phyloP scores from a whole-genome alignment of 495 filamentous ascomycete species.

The Melanomma pulvis-pyrius region DNA sequence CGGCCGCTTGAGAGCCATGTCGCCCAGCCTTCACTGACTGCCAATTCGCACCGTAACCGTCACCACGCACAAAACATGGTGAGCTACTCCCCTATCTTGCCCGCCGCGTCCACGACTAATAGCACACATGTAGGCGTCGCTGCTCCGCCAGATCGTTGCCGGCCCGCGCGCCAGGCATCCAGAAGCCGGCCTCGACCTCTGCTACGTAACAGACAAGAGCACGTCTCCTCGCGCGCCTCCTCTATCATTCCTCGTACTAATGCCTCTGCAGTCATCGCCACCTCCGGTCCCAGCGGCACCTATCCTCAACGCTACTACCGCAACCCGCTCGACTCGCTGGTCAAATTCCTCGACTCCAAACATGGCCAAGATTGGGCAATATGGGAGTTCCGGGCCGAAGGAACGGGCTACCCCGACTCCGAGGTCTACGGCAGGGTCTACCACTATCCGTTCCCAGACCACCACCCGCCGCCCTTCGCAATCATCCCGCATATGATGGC shows the following conservation, averaged over 20 bases:
- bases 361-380: conserved; percentile 86
- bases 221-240: conserved; percentile 20
- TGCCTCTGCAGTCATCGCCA: conserved; percentile 58
- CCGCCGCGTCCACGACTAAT: neutral
- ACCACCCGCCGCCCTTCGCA: conserved; percentile 92
- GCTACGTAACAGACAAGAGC: conserved; percentile 88
- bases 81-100: neutral
- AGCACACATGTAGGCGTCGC: conserved; percentile 56
- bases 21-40: neutral
- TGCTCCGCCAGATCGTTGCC: conserved; percentile 74
- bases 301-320: conserved; percentile 91
- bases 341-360: conserved; percentile 80
- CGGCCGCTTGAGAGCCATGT: neutral
- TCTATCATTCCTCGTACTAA: neutral
- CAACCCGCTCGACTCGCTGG: conserved; percentile 82
- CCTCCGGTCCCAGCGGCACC: conserved; percentile 81
- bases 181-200: conserved; percentile 88
- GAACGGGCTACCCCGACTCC: conserved; percentile 88
- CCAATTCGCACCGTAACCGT: neutral
- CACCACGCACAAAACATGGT: neutral
- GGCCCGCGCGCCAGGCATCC: conserved; percentile 80
- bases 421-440: conserved; percentile 81
- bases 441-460: conserved; percentile 95
- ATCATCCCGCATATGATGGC: conserved; percentile 86
- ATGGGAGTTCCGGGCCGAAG: conserved; percentile 97